A percentile compares a stretch with the other conserved stretches of the same genome.
Evolutionary conservation across 495 filamentous ascomycete genomes (phyloP).

Genomic region (Venustampulla echinocandica): DNA sequence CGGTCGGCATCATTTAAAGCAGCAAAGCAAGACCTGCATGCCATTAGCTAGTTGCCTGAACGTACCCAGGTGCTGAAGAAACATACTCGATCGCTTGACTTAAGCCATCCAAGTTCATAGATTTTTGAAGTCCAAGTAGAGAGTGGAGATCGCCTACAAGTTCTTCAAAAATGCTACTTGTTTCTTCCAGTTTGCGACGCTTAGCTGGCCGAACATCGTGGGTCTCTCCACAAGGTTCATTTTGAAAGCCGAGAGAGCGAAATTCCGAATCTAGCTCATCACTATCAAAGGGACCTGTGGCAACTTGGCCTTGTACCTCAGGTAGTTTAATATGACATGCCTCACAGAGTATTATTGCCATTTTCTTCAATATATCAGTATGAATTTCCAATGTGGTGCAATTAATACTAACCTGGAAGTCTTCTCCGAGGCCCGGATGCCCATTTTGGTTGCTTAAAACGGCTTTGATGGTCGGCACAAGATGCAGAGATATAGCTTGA

Average conservation of each 20-base stretch:
- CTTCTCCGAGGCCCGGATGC: slow-evolving; percentile 9
- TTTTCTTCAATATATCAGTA: slow-evolving; percentile 2
- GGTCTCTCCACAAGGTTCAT: not conserved
- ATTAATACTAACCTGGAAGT: slow-evolving; percentile 20
- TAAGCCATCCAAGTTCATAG: slow-evolving; percentile 6
- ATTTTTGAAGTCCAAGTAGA: slow-evolving; percentile 29
- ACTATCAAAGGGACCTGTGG: slow-evolving; percentile 8
- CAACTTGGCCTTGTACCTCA: not conserved
- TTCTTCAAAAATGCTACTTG: slow-evolving; percentile 25
- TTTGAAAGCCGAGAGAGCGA: slow-evolving; percentile 10
- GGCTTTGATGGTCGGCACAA: slow-evolving; percentile 12
- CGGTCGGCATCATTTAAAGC: slow-evolving; percentile 19
- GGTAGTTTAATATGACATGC: slow-evolving; percentile 7
- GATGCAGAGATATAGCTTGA: slow-evolving; percentile 7
- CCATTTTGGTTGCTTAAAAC: slow-evolving; percentile 6
- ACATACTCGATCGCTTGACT: slow-evolving; percentile 16
- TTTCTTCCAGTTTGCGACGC: slow-evolving; percentile 11
- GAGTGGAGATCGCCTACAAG: slow-evolving; percentile 27
- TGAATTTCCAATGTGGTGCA: not conserved
- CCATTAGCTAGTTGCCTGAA: not conserved
- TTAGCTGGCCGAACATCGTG: slow-evolving; percentile 13
- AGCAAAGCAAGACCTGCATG: slow-evolving; percentile 5
- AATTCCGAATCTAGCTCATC: slow-evolving; percentile 11
- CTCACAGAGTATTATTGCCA: slow-evolving; percentile 4
- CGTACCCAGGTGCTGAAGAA: not conserved